phyloP scores from a whole-genome alignment of 169 alveolate genomes.

The Plasmodium knowlesi region DNA sequence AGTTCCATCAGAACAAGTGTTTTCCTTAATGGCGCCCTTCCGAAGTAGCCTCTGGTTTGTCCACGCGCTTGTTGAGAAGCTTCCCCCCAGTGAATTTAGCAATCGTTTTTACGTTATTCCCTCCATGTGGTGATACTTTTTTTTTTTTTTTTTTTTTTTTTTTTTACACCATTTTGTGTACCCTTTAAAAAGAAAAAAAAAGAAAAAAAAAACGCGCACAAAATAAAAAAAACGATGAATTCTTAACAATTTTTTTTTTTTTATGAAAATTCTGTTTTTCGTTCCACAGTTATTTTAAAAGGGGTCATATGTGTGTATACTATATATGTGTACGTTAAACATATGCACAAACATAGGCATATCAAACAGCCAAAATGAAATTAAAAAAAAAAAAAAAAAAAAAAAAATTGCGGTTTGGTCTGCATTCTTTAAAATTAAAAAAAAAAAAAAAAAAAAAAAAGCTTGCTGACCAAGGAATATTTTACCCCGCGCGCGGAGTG shows the following conservation, averaged over 20 bases:
- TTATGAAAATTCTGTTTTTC: constrained; percentile 16
- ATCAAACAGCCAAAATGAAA: neutral
- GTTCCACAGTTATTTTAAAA: constrained; percentile 15
- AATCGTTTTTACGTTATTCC: neutral
- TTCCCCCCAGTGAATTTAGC: neutral
- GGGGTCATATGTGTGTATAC: neutral
- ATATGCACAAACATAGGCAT: neutral
- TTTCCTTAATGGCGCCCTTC: constrained; percentile 6
- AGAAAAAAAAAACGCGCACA: constrained; percentile 7
- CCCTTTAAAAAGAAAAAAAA: constrained; percentile 26
- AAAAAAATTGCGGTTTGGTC: neutral
- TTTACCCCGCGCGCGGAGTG: neutral
- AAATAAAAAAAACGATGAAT: neutral
- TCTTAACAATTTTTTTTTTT: constrained; percentile 18
- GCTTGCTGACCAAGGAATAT: neutral
- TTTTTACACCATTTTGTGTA: neutral
- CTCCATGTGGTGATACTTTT: neutral
- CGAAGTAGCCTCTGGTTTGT: neutral
- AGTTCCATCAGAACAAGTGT: constrained; percentile 15
- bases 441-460: neutral
- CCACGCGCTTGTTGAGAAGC: constrained; percentile 3
- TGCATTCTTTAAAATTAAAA: neutral
- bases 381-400: neutral
- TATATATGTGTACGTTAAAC: neutral
- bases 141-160: constrained; percentile 13